Base-by-base conservation (phyloP, 176 grass and related monocot species). In the Eragrostis curvula region DNA sequence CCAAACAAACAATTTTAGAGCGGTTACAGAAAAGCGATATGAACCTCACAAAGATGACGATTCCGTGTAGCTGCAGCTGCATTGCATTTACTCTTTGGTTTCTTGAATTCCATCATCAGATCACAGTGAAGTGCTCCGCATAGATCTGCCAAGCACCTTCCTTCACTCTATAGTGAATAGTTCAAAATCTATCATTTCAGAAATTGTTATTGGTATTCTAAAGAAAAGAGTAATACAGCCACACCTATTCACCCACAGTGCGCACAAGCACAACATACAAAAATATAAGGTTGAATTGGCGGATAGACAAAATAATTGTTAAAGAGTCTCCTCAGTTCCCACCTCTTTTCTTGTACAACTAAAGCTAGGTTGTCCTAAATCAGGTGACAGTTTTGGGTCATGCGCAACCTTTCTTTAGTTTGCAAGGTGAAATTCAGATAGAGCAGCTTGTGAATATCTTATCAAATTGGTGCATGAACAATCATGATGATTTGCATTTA, bases 41-140 rank as follows among this genome's bases (percentile, higher is more conserved):
- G 74, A 93, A 98, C 96, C 96, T 98, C 96, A 86, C 96, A 98
- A 89, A 93, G 88, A 87, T 93, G 96, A 58, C 49, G 96, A 50
- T 98, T 98, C 81, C 92, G 93, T 84, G 90, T 73, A 82, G 88
- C 86, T 51, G 82, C 92, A 81, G 96, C 86, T 51, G 84, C 86
- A 94, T 93, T 98, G 86, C 92, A 98, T 95, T 98, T 98, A 78
- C 80, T 87, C 84, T 98, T 98, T 62, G 82, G 55, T 69, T 91
- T 98, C 85, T 91, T 98, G 62, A 86, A 93, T 60, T 98, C 88
- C 21, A 89, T 84, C 72, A 91, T 78, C 79, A 71, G 86, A 79
- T 98, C 96, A 59, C 96, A 98, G 40, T 98, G 96, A 78, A 98
- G 84, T 55, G 96, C 90, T 68, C 92, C 92, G 43, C 92, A 98